These are phyloP conservation scores for Ophiostoma himal-ulmi DNA, from an alignment of 2,329 filamentous ascomycete species.

Conservation along the genomic window DNA sequence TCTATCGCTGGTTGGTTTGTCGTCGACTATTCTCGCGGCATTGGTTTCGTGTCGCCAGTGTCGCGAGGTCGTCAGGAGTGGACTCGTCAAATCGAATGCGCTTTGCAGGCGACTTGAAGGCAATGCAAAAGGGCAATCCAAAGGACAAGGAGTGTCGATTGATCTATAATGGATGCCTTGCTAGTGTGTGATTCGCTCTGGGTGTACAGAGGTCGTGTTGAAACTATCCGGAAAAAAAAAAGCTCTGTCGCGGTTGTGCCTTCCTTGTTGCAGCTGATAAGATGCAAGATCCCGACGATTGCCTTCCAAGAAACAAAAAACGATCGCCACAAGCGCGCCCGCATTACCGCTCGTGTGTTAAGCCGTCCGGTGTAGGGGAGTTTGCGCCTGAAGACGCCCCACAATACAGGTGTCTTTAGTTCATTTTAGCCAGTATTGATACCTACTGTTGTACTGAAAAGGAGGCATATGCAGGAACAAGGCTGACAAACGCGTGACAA, in stretches of 20 bases:
- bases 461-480: constrained; percentile 9
- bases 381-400: not conserved
- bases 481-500: constrained; percentile 1
- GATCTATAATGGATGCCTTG: not conserved
- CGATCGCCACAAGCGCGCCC: constrained; percentile 13
- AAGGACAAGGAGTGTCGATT: not conserved
- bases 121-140: not conserved
- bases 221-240: not conserved
- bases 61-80: constrained; percentile 1
- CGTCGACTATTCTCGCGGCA: not conserved
- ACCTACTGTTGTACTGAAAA: not conserved
- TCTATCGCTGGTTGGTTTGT: not conserved
- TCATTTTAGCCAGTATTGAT: not conserved
- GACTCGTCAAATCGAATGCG: not conserved
- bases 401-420: not conserved
- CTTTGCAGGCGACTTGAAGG: not conserved
- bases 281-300: not conserved
- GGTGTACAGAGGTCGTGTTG: not conserved
- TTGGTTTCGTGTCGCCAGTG: not conserved
- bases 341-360: not conserved
- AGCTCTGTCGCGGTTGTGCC: not conserved
- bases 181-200: not conserved
- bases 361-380: constrained; percentile 1
- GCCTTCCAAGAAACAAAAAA: not conserved
- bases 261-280: not conserved